Evolutionary conservation across 2,329 filamentous ascomycete genomes (phyloP).

Genomic region (Exophiala mesophila): DNA sequence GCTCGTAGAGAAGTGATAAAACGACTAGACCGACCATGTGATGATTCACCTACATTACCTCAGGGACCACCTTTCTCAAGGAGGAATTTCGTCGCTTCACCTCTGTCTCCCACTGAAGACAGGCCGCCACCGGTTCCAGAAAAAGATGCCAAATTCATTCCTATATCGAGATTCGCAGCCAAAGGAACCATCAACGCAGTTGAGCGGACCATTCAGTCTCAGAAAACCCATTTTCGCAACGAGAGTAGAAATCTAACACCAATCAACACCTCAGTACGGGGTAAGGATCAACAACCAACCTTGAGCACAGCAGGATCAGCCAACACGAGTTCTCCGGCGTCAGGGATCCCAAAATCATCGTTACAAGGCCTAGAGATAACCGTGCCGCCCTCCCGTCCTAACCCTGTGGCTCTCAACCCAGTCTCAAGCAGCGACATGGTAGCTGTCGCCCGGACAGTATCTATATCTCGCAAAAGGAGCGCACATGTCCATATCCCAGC

Average conservation of each 20-base stretch:
- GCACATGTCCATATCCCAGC: constrained; percentile 17
- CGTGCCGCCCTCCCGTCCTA: constrained; percentile 12
- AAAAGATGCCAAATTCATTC: constrained; percentile 26
- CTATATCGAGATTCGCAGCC: constrained; percentile 24
- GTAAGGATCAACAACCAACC: constrained; percentile 18
- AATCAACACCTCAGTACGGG: background rate
- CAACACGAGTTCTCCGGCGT: constrained; percentile 3
- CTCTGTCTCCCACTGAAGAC: constrained; percentile 5
- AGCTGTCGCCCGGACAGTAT: constrained; percentile 23
- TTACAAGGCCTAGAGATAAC: constrained; percentile 18
- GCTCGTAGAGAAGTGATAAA: constrained; percentile 10
- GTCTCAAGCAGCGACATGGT: constrained; percentile 19
- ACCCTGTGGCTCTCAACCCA: constrained; percentile 11
- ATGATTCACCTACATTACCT: constrained; percentile 23
- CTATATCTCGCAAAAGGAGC: constrained; percentile 23
- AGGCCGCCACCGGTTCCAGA: constrained; percentile 22
- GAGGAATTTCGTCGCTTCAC: background rate
- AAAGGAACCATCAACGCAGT: constrained; percentile 21
- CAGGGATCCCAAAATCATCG: constrained; percentile 4
- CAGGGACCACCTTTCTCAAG: constrained; percentile 13
- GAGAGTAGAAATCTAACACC: constrained; percentile 6
- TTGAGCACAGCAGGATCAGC: constrained; percentile 10
- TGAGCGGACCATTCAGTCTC: constrained; percentile 15
- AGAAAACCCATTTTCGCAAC: constrained; percentile 15
- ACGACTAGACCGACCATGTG: constrained; percentile 16